A percentile compares a stretch with the other conserved stretches of the same genome.
phyloP scores from a whole-genome alignment of 768 basidiomycete species.

The Mycena sanguinolenta region DNA sequence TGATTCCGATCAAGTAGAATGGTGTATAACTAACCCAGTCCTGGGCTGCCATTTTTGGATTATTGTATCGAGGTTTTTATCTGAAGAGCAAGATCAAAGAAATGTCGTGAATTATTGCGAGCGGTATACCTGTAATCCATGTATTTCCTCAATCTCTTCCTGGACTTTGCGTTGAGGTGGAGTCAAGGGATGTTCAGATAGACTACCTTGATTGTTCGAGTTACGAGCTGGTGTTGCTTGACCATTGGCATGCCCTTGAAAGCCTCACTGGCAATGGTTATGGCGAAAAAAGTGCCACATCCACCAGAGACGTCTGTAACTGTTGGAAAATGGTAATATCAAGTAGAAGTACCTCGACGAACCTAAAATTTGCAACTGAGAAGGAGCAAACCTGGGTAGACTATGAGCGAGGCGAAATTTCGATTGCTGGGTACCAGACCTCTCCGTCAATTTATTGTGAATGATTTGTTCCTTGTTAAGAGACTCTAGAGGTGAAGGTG shows the following conservation, averaged over 20 bases:
- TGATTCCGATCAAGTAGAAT: constrained; percentile 5
- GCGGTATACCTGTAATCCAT: constrained; percentile 88
- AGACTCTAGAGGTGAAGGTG: constrained; percentile 41
- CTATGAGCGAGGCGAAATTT: not conserved
- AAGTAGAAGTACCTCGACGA: not conserved
- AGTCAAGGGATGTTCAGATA: too few species aligned
- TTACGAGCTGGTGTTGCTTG: constrained; percentile 95
- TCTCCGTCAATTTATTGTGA: constrained; percentile 76
- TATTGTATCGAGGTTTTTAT: constrained; percentile 50
- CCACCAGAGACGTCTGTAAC: constrained; percentile 94
- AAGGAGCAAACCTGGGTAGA: constrained; percentile 70
- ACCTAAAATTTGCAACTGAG: constrained; percentile 82
- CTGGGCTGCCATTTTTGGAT: constrained; percentile 14
- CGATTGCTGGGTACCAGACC: constrained; percentile 26
- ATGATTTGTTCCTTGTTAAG: constrained; percentile 81
- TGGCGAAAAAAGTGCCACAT: constrained; percentile 97
- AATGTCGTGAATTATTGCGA: not conserved
- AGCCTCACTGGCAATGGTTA: constrained; percentile 84
- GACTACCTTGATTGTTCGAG: constrained; percentile 74
- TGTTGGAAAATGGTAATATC: not conserved
- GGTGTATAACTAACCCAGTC: constrained; percentile 9
- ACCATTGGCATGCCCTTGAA: constrained; percentile 91
- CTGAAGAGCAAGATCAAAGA: constrained; percentile 40
- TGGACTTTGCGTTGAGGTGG: constrained; percentile 79
- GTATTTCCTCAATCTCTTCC: constrained; percentile 90